Evolutionary conservation across 2,329 filamentous ascomycete species (phyloP), one percentile per base, ranked within the genome.

Genomic region (Beauveria sp.): DNA sequence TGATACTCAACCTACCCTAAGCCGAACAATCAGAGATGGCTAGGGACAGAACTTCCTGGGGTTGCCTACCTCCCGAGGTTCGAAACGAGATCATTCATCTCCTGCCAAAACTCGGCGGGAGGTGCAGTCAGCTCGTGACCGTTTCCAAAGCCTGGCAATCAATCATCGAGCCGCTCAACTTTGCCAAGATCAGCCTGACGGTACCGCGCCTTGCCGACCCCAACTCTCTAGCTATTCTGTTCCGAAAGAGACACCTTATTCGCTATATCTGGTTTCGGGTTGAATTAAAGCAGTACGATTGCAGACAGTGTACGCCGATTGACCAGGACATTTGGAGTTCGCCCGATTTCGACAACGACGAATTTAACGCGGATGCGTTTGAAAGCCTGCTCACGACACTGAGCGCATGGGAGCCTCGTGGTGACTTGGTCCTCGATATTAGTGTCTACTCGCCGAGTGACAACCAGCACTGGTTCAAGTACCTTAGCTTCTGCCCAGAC

Each of bases 391-490:
- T 76, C 55, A 66, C 63, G 52, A 63, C 62, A 59, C 71, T 75
- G 22, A 71, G 67, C 67, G 40, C 50, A 64, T 75, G 70, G 72
- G 68, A 73, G 63, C 69, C 69, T 63, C 61, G 64, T n/a, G 64
- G 70, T 57, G 65, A 69, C 53, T 68, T 77, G 60, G 52, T 69
- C 28, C 71, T 76, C 45, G 75, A 76, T 67, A 72, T 75, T 38
- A 75, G 71, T 62, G 63, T 75, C 43, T 70, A 73, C 68, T 77
- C 75, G 20, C 70, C 69, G 10, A 74, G 72, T 60, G 74, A 76
- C 53, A 66, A 65, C 43, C 50, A 73, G 57, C 71, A 76, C 66
- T 71, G 68, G 66, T 74, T 76, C 67, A 74, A 73, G 65, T 70
- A 76, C 48, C 62, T 72, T 3, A 67, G 18, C 48, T 68, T 71